Evolutionary conservation across 768 basidiomycete species (phyloP), one percentile per base, ranked within the genome.

Genomic region (Serendipita sp.): DNA sequence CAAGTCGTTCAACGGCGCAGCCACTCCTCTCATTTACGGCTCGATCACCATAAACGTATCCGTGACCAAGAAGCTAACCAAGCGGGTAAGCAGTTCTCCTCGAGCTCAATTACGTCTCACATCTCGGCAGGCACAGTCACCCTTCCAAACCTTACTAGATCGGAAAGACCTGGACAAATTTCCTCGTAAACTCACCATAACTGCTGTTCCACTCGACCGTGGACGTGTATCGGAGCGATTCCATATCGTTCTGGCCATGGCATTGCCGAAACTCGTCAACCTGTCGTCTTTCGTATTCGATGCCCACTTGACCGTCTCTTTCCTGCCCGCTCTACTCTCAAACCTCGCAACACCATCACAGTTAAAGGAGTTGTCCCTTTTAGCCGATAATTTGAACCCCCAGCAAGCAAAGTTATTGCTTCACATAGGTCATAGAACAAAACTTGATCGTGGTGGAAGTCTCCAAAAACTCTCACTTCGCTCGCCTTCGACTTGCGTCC

Each of bases 1-100:
- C 70, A 78, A 77, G 47, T 81, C 85, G 0, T 89, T 89, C 67
- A 75, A 84, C 30, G 80, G 80, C 0, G 86, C 79, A 0, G 84
- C 80, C 0, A 78, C 84, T 2, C 86, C 87, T 0, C 75, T 77
- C 15, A 75, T 90, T 5, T 89, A 90, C 71, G 72, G 77, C 35
- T 79, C 73, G 2, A 75, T 89, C 34, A 36, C 10, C 16, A 34
- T 60, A 8, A 28, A 38, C 10, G 16, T 36, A 10, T 4, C 16
- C 30, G 18, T 60, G 11, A 30, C 18, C 56, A 60, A 60, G 56
- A 23, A 35, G 16, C 36, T 60, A 34, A 13, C 41, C 5, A 38
- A 35, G 32, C 4, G 10, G 28, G 56, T 60, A 32, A 60, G 28
- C 35, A 4, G 10, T 4, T 18, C 11, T 36, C 23, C 16, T 23